phyloP scores from a whole-genome alignment of 192 early-diverging fungal species.

The Ambispora gerdemannii region DNA sequence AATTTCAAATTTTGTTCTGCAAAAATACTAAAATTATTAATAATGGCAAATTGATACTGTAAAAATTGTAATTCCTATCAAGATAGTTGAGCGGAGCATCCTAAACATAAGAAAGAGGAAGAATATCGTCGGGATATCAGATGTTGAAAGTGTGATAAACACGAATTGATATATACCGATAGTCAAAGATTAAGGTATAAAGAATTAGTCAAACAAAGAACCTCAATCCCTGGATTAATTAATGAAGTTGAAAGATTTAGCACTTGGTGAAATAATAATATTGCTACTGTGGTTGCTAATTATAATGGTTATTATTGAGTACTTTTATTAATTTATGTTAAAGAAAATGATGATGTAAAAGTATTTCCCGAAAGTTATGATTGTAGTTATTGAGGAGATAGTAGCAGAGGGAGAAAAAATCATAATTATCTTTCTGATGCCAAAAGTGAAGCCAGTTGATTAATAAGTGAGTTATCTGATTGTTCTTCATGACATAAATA shows the following conservation, averaged over 20 bases:
- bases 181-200: too few relatives aligned
- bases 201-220: neutral
- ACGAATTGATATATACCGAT: too few relatives aligned
- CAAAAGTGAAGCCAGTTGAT: neutral
- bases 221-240: neutral
- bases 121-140: too few relatives aligned
- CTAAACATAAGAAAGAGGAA: too few relatives aligned
- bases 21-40: too few relatives aligned
- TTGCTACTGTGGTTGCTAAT: neutral
- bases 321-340: neutral
- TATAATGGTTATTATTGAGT: slow-evolving; percentile 1
- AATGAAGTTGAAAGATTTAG: neutral
- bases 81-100: too few relatives aligned
- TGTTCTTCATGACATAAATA: neutral
- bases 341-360: neutral
- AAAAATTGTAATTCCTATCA: too few relatives aligned
- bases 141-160: too few relatives aligned
- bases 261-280: neutral
- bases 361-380: neutral
- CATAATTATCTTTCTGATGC: neutral
- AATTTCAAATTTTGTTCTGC: too few relatives aligned
- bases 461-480: neutral
- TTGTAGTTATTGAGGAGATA: neutral
- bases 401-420: neutral
- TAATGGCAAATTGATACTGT: too few relatives aligned